phyloP scores from a whole-genome alignment of 768 basidiomycete genomes.

The Tremella fuciformis region DNA sequence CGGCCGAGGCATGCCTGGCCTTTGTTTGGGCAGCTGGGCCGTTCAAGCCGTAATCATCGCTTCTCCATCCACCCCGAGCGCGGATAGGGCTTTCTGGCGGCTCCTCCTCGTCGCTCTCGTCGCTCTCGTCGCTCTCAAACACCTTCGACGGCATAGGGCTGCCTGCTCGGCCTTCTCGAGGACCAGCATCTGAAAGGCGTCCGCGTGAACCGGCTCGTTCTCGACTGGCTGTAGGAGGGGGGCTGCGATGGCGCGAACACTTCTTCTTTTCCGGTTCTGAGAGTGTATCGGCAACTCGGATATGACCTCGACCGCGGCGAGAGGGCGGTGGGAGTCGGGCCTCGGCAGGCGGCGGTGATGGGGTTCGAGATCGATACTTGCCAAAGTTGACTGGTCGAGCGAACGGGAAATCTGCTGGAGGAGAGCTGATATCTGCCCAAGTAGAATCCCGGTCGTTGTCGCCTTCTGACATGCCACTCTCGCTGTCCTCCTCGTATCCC shows the following conservation, averaged over 20 bases:
- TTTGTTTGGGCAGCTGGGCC: constrained; percentile 16
- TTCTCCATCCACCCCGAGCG: constrained; percentile 29
- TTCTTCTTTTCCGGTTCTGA: constrained; percentile 18
- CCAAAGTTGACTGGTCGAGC: constrained; percentile 38
- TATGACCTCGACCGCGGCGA: constrained; percentile 33
- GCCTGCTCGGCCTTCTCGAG: constrained; percentile 27
- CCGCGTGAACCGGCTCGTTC: constrained; percentile 5
- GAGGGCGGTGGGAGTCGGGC: constrained; percentile 32
- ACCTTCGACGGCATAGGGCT: constrained; percentile 33
- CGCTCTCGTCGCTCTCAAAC: constrained; percentile 18
- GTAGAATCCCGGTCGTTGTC: constrained; percentile 18
- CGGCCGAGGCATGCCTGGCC: constrained; percentile 1
- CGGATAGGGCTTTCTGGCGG: constrained; percentile 1
- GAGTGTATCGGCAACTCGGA: constrained; percentile 25
- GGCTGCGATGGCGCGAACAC: constrained; percentile 33
- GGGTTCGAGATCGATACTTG: constrained; percentile 13
- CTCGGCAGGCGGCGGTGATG: constrained; percentile 25
- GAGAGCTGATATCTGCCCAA: neutral
- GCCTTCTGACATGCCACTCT: constrained; percentile 28
- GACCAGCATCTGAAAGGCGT: constrained; percentile 31
- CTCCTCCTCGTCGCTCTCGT: constrained; percentile 21
- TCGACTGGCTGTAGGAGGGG: constrained; percentile 26
- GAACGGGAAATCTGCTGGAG: constrained; percentile 26
- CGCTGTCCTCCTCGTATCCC: constrained; percentile 40
- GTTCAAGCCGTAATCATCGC: constrained; percentile 32